Base-by-base conservation (phyloP, 2,329 filamentous ascomycete genomes). In the Sordariomycetes sp. region DNA sequence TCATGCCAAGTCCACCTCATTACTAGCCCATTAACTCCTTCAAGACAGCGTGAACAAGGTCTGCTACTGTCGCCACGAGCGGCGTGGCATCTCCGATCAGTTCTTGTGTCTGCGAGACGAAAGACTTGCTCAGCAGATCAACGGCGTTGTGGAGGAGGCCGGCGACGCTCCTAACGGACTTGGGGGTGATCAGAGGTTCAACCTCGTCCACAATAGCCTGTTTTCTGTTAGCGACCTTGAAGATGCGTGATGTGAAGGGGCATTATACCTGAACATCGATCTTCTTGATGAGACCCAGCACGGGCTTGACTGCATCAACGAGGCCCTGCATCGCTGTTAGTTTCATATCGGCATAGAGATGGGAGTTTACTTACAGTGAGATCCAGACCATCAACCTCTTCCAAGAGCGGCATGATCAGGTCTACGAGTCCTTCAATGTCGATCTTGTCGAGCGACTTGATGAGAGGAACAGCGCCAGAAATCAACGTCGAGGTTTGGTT, bases 31-130 rank as follows among this genome's bases (percentile, higher is more conserved):
- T 46, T 10, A 54, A 36, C 11, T 53, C 45, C 35, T 52, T 48
- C 8, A 55, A 40, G 4, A 55, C 41, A 5, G 52, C 52, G 27
- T 54, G 51, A 6, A 54, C 51, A 17, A 55, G 43, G 27, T 55
- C 52, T 16, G 49, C 51, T 2, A 53, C 42, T 2, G 52, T 54
- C 4, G 52, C 52, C n/a, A 55, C 45, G 12, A 55, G 51, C 52
- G 58, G 59, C 42, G 59, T 61, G 4, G 59, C 59, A 37, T 63
- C 58, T 18, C 53, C 57, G 43, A 64, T 65, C 21, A 66, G 45
- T 36, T 65, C 61, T 3, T 51, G 51, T 24, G 61, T 62, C 39
- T 66, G 58, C 15, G 53, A 49, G 6, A 66, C 58, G 41, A 66
- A 66, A 1, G 51, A 48, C 19, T 51, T 41, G 5, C 51, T 58